Evolutionary conservation across 306 rosid species (phyloP).

Genomic region (Pyrus pyrifolia): DNA sequence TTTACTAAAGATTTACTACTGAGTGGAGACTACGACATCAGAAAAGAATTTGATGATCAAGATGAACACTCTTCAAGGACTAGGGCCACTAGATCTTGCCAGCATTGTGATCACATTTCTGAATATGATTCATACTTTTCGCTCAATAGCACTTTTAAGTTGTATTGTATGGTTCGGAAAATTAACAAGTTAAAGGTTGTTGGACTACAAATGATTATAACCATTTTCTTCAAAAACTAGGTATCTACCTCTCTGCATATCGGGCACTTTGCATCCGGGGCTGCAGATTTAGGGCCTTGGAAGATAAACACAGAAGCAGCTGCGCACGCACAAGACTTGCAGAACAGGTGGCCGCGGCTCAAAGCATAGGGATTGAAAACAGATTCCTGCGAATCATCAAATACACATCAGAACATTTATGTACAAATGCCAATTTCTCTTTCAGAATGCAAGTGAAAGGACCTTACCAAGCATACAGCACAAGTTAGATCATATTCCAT

Average conservation of each 20-base stretch:
- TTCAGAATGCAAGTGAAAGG: constrained; percentile 2
- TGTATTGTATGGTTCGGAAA: not conserved
- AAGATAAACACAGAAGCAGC: constrained; percentile 76
- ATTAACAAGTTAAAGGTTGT: not conserved
- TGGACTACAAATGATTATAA: not conserved
- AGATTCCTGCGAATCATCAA: constrained; percentile 43
- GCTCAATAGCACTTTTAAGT: not conserved
- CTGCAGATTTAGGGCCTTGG: constrained; percentile 69
- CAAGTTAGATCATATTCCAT: constrained; percentile 71
- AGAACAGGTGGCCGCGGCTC: constrained; percentile 85
- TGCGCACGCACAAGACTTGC: constrained; percentile 90
- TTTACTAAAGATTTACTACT: not conserved
- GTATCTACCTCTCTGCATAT: constrained; percentile 86
- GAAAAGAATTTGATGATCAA: not conserved
- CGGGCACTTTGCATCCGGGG: constrained; percentile 59
- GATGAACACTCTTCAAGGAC: not conserved
- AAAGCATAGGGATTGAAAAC: constrained; percentile 80
- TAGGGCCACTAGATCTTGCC: not conserved
- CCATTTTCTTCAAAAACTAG: not conserved
- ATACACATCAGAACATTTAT: constrained; percentile 4
- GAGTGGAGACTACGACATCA: not conserved
- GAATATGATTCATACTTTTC: not conserved
- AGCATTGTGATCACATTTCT: not conserved
- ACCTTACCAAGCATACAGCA: constrained; percentile 85
- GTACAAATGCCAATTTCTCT: not conserved